phyloP scores from a whole-genome alignment of 192 early-diverging fungal genomes.

The Mortierella antarctica region DNA sequence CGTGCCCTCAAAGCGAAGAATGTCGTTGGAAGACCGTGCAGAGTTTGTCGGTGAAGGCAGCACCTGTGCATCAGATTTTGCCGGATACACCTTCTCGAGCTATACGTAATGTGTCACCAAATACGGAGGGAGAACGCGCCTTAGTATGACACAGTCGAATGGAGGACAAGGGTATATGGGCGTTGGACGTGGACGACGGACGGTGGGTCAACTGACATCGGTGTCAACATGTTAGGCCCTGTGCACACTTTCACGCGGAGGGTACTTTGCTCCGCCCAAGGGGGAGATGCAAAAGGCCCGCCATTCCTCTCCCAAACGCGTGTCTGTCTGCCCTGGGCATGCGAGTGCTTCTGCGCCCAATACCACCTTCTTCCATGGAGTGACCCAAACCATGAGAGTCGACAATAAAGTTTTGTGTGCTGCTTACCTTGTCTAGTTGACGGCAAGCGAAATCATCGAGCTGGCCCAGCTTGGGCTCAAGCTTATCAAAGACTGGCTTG shows the following conservation, averaged over 20 bases:
- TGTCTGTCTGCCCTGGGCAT: neutral
- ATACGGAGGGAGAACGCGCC: no score
- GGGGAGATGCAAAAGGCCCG: no score
- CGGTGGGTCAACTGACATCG: neutral
- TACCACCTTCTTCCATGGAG: conserved; percentile 9
- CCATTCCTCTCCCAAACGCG: neutral
- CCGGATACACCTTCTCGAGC: conserved; percentile 45
- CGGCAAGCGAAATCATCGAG: conserved; percentile 83
- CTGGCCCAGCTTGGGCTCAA: conserved; percentile 73
- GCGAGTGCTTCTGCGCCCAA: neutral
- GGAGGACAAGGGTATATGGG: no score
- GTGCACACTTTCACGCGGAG: no score
- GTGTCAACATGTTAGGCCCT: no score
- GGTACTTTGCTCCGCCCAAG: no score
- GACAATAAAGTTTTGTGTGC: neutral
- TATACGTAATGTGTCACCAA: neutral
- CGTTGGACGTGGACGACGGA: no score
- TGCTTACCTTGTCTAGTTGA: conserved; percentile 76
- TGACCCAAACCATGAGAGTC: conserved; percentile 8
- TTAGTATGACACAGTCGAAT: no score
- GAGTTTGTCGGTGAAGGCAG: conserved; percentile 49
- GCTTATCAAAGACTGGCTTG: conserved; percentile 75
- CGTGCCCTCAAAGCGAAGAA: conserved; percentile 9
- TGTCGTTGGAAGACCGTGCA: conserved; percentile 42
- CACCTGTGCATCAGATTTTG: conserved; percentile 30